Conservation (phyloP, 2,329 filamentous ascomycete genomes). For the Nakataea oryzae region DNA sequence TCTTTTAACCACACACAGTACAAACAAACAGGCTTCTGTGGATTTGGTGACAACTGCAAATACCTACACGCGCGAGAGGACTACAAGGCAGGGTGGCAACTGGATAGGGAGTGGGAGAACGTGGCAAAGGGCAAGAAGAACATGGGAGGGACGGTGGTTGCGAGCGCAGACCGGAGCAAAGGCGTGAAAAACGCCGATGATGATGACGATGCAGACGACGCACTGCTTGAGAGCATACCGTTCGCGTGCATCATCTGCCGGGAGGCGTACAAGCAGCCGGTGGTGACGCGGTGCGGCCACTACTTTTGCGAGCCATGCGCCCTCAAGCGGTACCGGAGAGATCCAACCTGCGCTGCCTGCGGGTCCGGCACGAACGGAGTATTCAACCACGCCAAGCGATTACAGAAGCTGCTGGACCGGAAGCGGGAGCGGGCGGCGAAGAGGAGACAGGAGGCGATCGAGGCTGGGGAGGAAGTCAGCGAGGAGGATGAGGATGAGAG, state of each 20-base stretch:
- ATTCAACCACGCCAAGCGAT: constrained; percentile 76
- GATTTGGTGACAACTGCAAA: constrained; percentile 66
- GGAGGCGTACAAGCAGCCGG: constrained; percentile 64
- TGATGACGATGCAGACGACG: constrained; percentile 48
- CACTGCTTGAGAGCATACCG: constrained; percentile 71
- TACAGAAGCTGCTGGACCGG: constrained; percentile 70
- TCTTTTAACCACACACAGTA: constrained; percentile 8
- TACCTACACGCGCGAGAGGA: constrained; percentile 68
- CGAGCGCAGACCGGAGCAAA: constrained; percentile 40
- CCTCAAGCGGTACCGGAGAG: constrained; percentile 73
- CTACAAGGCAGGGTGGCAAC: constrained; percentile 87
- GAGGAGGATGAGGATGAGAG: no score
- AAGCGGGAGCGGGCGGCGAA: constrained; percentile 53
- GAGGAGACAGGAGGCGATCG: constrained; percentile 41
- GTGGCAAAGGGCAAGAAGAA: constrained; percentile 62
- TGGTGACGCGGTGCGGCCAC: constrained; percentile 85
- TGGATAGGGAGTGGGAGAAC: constrained; percentile 89
- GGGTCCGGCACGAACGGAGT: constrained; percentile 73
- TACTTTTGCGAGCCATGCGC: constrained; percentile 95
- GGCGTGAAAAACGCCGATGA: constrained; percentile 24
- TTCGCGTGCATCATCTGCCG: constrained; percentile 86
- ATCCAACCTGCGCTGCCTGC: constrained; percentile 79
- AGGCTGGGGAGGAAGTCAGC: constrained; percentile 16
- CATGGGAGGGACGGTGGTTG: constrained; percentile 48
- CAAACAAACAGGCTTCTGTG: constrained; percentile 48